Evolutionary conservation across 306 rosid genomes (phyloP), one percentile per base, ranked within the genome.

Genomic region (Cucurbita pepo): DNA sequence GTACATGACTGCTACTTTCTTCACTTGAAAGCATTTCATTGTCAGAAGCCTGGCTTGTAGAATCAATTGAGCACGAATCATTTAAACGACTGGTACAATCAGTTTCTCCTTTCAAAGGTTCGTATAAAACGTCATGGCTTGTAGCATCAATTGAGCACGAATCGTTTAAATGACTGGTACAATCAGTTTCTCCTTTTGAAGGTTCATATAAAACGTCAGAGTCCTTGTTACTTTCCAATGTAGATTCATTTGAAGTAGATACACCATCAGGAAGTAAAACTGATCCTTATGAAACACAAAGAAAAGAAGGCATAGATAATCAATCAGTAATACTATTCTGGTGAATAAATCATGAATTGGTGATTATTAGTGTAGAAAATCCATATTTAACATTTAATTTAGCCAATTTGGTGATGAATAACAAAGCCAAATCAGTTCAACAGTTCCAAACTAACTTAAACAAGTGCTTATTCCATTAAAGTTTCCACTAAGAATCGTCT

Each of bases 201-300:
- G 41, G 71, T 9, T 69, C 62, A 73, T 60, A 51, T 66, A 59
- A 75, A 75, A 79, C 44, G 56, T 66, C 64, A 61, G 86, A 75
- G 76, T 57, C 77, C 72, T 80, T 22, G 76, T 79, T 63, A 62
- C n/a, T 57, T 73, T 85, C 82, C 8, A 75, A 72, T 79, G 82
- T 73, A 72, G 83, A 72, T 76, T 87, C 87, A 6, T 83, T 77
- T 92, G 87, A 84, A 60, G 80, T 84, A 71, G 92, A 82, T 71
- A 54, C 57, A 43, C 77, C 82, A 71, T 50, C 74, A 10, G 94
- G 78, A 71, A 55, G 71, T 75, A 76, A 70, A 48, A 72, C 82
- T 43, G 86, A 72, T 62, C 83, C 91, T 76, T 85, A 94, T 87
- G 44, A 77, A 74, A 79, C 57, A 72, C 67, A 65, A 77, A 40